Percentiles rank a stretch among this genome's conserved stretches.
Evolutionary conservation across 768 basidiomycete genomes (phyloP).

Genomic region (Podaxis carcinomalis): DNA sequence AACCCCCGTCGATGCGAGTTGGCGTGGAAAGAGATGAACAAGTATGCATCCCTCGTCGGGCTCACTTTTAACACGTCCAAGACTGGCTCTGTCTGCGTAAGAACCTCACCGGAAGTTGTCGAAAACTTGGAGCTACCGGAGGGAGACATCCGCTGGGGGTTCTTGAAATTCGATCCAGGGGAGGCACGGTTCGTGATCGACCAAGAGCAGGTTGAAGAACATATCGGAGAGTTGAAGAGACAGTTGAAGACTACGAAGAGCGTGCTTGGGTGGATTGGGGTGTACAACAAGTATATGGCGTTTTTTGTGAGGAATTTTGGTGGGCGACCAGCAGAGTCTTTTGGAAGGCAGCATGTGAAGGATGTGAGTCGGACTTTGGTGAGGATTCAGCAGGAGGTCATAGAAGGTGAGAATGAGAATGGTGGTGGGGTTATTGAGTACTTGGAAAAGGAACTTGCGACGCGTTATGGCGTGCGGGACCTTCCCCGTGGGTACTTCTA

Average conservation of each 20-base stretch:
- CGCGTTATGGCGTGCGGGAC: constrained; percentile 27
- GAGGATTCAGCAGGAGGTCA: constrained; percentile 28
- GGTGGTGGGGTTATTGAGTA: constrained; percentile 15
- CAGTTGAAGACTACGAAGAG: constrained; percentile 33
- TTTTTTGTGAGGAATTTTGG: constrained; percentile 34
- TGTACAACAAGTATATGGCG: constrained; percentile 35
- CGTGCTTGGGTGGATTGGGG: constrained; percentile 33
- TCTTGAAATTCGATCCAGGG: constrained; percentile 30
- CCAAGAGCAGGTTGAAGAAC: constrained; percentile 29
- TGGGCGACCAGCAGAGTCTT: constrained; percentile 28
- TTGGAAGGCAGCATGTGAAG: constrained; percentile 25
- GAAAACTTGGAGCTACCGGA: constrained; percentile 20
- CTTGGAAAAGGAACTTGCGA: constrained; percentile 21
- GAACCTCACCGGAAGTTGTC: constrained; percentile 11
- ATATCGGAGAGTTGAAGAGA: constrained; percentile 33
- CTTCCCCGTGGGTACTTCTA: constrained; percentile 39
- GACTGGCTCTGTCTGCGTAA: constrained; percentile 35
- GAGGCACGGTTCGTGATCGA: constrained; percentile 30
- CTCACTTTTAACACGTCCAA: constrained; percentile 37
- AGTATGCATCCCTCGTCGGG: constrained; percentile 35
- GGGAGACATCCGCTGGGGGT: constrained; percentile 37
- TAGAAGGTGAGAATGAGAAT: not conserved
- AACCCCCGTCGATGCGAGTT: constrained; percentile 26
- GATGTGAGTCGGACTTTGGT: constrained; percentile 29
- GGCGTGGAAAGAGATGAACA: constrained; percentile 39